Evolutionary conservation across 2,329 filamentous ascomycete species (phyloP), one percentile per base, ranked within the genome.

Genomic region (Rhinocladiella similis): DNA sequence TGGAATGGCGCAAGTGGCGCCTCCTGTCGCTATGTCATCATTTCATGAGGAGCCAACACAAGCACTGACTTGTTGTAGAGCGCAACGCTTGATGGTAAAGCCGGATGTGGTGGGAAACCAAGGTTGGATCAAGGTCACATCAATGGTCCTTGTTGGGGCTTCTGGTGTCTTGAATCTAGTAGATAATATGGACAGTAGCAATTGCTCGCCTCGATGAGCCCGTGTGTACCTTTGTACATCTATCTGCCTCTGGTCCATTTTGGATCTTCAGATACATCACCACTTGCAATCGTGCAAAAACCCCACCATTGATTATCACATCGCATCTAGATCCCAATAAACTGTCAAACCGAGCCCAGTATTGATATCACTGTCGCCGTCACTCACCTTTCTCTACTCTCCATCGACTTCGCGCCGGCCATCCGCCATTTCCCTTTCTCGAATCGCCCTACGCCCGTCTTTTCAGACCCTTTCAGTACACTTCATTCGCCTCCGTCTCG

Each of bases 361-460:
- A 22, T 51, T 18, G 47, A 56, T 56, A 56, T 56, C 53, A 51
- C 47, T 42, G 50, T 51, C 53, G 53, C 53, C 53, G 47, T 25
- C 48, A 43, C 42, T 41, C 38, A 41, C 36, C 19, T 50, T 9
- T 13, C 7, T 12, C 22, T 49, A 35, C 22, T 38, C 46, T 18
- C 25, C 13, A 45, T 22, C 29, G 19, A 18, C 41, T 16, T 43
- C 33, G 42, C 7, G 14, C 13, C 19, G 10, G 9, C 14, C 25
- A 38, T 45, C 49, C 38, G 49, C 22, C 36, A 51, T 20, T 41
- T 43, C 38, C 3, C 38, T n/a, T 27, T 39, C 43, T 19, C 33
- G 22, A 53, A 27, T 47, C 50, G 33, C 46, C 18, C 39, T 42
- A 12, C 38, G 27, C 38, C 38, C n/a, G 18, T 12, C 27, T 45